These are phyloP conservation scores for Alnus glutinosa DNA, from an alignment of 306 rosid genomes.

Conservation along the genomic window DNA sequence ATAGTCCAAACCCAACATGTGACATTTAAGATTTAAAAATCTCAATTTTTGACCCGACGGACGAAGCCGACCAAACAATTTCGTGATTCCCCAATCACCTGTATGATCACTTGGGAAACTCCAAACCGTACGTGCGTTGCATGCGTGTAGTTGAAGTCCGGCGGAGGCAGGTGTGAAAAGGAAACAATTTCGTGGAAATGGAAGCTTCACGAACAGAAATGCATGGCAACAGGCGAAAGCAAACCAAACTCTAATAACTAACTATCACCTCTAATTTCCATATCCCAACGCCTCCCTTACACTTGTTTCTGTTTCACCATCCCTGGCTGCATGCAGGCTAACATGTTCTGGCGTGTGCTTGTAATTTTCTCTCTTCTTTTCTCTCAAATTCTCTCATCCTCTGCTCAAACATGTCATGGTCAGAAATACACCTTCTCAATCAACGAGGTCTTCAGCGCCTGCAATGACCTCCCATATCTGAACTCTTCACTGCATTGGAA, in stretches of 20 bases:
- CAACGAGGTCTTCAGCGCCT: constrained; percentile 32
- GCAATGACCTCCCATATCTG: constrained; percentile 50
- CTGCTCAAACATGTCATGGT: constrained; percentile 51
- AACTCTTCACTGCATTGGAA: constrained; percentile 69
- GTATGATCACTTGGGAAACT: background rate
- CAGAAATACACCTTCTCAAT: constrained; percentile 14
- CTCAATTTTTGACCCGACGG: too few relatives aligned
- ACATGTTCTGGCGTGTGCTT: constrained; percentile 32
- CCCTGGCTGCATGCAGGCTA: background rate
- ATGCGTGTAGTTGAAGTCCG: background rate
- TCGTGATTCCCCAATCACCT: background rate
- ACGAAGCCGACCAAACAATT: background rate
- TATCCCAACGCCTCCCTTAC: background rate
- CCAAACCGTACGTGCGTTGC: constrained; percentile 4
- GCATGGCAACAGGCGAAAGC: constrained; percentile 49
- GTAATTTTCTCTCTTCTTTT: constrained; percentile 26
- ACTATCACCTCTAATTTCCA: constrained; percentile 10
- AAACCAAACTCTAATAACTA: constrained; percentile 50
- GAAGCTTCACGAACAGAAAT: constrained; percentile 34
- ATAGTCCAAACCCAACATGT: too few relatives aligned
- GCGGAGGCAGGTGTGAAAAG: background rate
- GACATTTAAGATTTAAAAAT: too few relatives aligned
- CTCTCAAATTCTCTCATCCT: constrained; percentile 32
- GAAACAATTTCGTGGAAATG: background rate
- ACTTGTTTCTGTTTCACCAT: background rate